A percentile compares a stretch with the other conserved stretches of the same genome.
Conservation (phyloP, 352 stramenopile genomes). For the Phytophthora fragariaefolia region DNA sequence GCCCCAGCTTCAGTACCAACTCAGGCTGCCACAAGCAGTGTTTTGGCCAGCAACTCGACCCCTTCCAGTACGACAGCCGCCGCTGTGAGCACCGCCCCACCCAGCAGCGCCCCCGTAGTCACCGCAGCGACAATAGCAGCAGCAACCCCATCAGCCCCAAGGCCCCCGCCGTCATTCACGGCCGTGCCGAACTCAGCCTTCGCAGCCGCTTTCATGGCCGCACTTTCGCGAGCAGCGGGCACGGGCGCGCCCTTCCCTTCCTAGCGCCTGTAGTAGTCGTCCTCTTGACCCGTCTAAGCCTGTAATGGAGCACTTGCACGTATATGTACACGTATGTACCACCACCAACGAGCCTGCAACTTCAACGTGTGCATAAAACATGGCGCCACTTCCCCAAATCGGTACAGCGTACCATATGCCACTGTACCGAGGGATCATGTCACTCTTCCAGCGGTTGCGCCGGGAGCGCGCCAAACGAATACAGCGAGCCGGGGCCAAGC, state of each 20-base stretch:
- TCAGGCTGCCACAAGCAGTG: too few species aligned
- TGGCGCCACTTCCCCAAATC: background rate
- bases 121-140: background rate
- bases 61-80: background rate
- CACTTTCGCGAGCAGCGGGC: background rate
- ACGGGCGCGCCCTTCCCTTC: background rate
- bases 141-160: background rate
- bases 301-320: too few species aligned
- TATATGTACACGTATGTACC: too few species aligned
- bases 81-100: background rate
- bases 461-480: conserved; percentile 30
- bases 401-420: background rate
- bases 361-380: background rate
- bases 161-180: background rate
- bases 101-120: background rate
- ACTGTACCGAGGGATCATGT: conserved; percentile 1
- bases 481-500: conserved; percentile 3
- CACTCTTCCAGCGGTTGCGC: conserved; percentile 13
- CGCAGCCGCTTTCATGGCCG: background rate
- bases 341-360: too few species aligned
- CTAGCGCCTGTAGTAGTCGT: too few species aligned
- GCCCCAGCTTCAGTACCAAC: background rate
- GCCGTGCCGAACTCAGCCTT: conserved; percentile 3
- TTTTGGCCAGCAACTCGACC: background rate
- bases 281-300: background rate